phyloP scores from a whole-genome alignment of 768 basidiomycete genomes.

The Serendipita sp. region DNA sequence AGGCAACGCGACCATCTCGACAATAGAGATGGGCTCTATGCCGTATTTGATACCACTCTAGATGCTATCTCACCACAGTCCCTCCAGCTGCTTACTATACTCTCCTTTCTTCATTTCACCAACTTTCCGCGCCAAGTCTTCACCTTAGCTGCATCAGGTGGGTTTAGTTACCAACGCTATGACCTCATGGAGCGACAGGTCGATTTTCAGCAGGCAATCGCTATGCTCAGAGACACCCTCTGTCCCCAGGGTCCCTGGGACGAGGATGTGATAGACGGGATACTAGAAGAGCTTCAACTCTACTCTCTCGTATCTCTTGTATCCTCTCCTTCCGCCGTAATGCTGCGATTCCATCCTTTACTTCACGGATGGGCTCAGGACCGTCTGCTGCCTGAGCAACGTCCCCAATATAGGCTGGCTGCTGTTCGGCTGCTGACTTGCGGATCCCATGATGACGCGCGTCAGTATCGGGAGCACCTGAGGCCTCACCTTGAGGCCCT shows the following conservation, averaged over 20 bases:
- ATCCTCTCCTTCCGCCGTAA: background rate
- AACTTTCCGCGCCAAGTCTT: background rate
- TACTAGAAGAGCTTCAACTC: background rate
- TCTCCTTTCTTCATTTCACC: constrained; percentile 1
- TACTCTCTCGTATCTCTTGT: background rate
- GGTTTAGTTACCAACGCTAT: background rate
- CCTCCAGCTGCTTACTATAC: background rate
- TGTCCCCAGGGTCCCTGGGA: background rate
- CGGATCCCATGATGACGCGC: background rate
- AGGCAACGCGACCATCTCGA: background rate
- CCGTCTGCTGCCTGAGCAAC: background rate
- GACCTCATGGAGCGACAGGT: background rate
- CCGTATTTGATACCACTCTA: background rate
- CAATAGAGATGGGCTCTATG: background rate
- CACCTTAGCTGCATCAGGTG: background rate
- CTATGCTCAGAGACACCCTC: background rate
- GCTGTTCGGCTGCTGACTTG: background rate
- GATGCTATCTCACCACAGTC: background rate
- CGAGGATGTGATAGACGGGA: background rate
- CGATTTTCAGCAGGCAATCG: background rate
- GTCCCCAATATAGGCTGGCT: background rate
- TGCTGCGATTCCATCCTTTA: background rate
- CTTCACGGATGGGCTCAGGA: background rate
- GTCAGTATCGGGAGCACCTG: background rate
- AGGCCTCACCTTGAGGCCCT: background rate